Conservation (phyloP, 805 yeast genomes). For the Teunomyces kruisii region DNA sequence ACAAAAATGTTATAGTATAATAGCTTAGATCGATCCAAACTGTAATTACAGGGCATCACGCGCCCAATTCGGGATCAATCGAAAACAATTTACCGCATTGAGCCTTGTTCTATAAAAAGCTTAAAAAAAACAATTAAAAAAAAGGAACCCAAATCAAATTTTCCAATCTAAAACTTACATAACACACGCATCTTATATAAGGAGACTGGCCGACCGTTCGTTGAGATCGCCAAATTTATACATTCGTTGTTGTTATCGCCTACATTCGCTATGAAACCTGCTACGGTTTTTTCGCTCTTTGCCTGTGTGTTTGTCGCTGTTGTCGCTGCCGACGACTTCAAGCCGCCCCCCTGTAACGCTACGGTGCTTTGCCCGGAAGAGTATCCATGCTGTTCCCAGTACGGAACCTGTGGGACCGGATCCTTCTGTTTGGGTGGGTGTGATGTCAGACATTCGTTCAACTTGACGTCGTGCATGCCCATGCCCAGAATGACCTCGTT, state of each 20-base stretch:
- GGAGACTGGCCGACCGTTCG: neutral
- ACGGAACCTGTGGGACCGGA: slow-evolving; percentile 80
- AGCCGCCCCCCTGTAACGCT: slow-evolving; percentile 46
- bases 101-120: slow-evolving; percentile 1
- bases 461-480: slow-evolving; percentile 75
- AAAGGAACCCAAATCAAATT: neutral
- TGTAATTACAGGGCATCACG: neutral
- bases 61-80: neutral
- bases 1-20: too few species aligned
- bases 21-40: too few species aligned
- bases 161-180: neutral
- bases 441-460: slow-evolving; percentile 70
- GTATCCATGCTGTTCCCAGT: slow-evolving; percentile 82
- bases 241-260: neutral
- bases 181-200: neutral
- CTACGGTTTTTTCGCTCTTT: neutral
- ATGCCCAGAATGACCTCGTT: slow-evolving; percentile 68
- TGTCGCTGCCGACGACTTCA: slow-evolving; percentile 7
- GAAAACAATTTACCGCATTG: neutral
- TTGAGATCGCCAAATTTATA: neutral
- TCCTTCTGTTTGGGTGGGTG: slow-evolving; percentile 83
- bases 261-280: neutral
- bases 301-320: neutral
- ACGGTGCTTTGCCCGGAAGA: slow-evolving; percentile 67
- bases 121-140: neutral